Evolutionary conservation across 805 yeast genomes (phyloP).

Genomic region (Teunomyces stri): DNA sequence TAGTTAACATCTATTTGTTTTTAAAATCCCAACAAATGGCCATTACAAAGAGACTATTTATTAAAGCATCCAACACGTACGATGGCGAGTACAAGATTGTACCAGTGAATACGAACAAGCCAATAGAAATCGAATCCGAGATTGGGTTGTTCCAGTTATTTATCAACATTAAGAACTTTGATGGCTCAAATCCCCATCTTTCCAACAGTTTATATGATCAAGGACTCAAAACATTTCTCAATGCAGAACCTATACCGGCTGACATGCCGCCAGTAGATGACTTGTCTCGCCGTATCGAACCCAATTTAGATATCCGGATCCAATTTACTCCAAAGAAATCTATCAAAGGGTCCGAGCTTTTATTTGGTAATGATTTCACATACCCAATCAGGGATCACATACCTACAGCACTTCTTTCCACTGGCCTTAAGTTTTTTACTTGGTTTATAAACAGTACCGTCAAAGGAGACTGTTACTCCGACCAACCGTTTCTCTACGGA

Average conservation of each 20-base stretch:
- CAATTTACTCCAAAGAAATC: slow-evolving; percentile 41
- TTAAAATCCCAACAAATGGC: slow-evolving; percentile 4
- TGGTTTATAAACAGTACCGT: slow-evolving; percentile 63
- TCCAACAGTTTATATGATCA: slow-evolving; percentile 31
- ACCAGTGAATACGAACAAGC: slow-evolving; percentile 43
- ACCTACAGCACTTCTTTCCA: slow-evolving; percentile 47
- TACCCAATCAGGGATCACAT: slow-evolving; percentile 55
- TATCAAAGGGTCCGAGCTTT: slow-evolving; percentile 50
- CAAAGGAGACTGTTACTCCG: slow-evolving; percentile 58
- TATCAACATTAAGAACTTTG: slow-evolving; percentile 47
- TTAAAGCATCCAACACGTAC: slow-evolving; percentile 29
- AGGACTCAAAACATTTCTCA: slow-evolving; percentile 25
- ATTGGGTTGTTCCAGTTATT: slow-evolving; percentile 37
- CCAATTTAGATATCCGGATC: slow-evolving; percentile 34
- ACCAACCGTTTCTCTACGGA: slow-evolving; percentile 63
- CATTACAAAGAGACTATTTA: slow-evolving; percentile 27
- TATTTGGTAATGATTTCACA: slow-evolving; percentile 70
- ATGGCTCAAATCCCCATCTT: slow-evolving; percentile 40
- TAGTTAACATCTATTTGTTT: neutral
- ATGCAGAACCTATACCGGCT: slow-evolving; percentile 15
- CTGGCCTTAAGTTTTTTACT: slow-evolving; percentile 56
- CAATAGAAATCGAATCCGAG: slow-evolving; percentile 35
- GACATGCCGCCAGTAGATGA: slow-evolving; percentile 6
- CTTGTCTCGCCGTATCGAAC: slow-evolving; percentile 8
- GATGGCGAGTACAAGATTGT: slow-evolving; percentile 26